Evolutionary conservation across 192 early-diverging fungal species (phyloP), one percentile per base, ranked within the genome.

Genomic region (Radiomyces spectabilis): DNA sequence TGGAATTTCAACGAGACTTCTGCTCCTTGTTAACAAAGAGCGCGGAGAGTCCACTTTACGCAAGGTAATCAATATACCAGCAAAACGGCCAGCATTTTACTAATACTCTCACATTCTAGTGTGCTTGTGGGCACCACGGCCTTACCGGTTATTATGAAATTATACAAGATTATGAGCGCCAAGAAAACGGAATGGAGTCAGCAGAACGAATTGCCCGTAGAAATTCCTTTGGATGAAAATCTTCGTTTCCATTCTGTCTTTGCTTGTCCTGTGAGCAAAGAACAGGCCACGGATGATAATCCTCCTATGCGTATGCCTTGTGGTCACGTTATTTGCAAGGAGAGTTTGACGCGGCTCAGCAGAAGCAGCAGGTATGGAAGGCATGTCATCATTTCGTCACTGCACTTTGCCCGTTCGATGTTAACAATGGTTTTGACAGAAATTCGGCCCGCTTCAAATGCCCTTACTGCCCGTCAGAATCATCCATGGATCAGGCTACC

Each of bases 271-370:
- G 97, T 99, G 1, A 84, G 83, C 26, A 97, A 97, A 68, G 97
- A 99, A 63, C 89, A 92, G 63, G 89, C 88, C 1, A 85, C 90
- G 4, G 80, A 85, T 18, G 78, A 82, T n/a, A 99, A 99, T 53
- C 95, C 95, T 39, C 97, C 97, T 0, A 98, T 96, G 92, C 91
- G 92, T 89, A 83, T 99, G 86, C 75, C 76, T 1, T 99, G 97
- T 68, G 97, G 97, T 12, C 97, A 99, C 63, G 92, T 98, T 0
- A 84, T 99, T 30, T 92, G 89, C 72, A 84, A 89, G 61, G 96
- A 93, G 59, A 90, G 87, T 66, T 71, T 99, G 50, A 72, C 76
- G 6, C 80, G 89, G 54, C 79, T 99, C 18, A 78, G 87, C 30
- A 86, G 88, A 54, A 86, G 85, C 13, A 73, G 69, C 38, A 65